Conservation (phyloP, 1,139 yeast species). For the Magnusiomyces suaveolens region DNA sequence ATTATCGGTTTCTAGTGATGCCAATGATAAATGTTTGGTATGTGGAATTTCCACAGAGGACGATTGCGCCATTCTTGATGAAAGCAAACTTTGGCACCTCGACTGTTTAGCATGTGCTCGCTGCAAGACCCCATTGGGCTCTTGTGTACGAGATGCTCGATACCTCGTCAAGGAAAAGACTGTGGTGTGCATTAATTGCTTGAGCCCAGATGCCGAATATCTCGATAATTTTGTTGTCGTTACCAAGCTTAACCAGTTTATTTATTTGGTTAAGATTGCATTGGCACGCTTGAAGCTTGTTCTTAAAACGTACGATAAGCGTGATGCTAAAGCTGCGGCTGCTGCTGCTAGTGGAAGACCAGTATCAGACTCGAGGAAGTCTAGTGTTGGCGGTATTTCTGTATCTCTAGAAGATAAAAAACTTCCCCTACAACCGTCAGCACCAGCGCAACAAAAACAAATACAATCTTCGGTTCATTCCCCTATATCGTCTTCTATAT, state of each 20-base stretch:
- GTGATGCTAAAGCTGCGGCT: conserved; percentile 20
- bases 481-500: no score
- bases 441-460: background rate
- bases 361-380: background rate
- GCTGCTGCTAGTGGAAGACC: conserved; percentile 14
- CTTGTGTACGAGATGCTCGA: conserved; percentile 35
- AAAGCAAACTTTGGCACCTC: conserved; percentile 64
- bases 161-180: conserved; percentile 33
- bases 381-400: background rate
- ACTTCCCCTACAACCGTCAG: background rate
- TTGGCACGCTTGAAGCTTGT: conserved; percentile 67
- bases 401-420: background rate
- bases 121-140: conserved; percentile 14
- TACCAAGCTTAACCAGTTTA: conserved; percentile 60
- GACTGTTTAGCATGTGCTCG: conserved; percentile 57
- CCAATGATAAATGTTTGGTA: conserved; percentile 66
- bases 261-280: conserved; percentile 74
- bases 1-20: conserved; percentile 49
- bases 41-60: conserved; percentile 79
- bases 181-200: conserved; percentile 50
- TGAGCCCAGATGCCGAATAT: conserved; percentile 37
- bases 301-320: conserved; percentile 39
- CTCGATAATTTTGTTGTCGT: conserved; percentile 52
- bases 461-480: conserved; percentile 4
- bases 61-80: conserved; percentile 53